Base-by-base conservation (phyloP, 805 yeast genomes). In the Lachancea kluyveri region DNA sequence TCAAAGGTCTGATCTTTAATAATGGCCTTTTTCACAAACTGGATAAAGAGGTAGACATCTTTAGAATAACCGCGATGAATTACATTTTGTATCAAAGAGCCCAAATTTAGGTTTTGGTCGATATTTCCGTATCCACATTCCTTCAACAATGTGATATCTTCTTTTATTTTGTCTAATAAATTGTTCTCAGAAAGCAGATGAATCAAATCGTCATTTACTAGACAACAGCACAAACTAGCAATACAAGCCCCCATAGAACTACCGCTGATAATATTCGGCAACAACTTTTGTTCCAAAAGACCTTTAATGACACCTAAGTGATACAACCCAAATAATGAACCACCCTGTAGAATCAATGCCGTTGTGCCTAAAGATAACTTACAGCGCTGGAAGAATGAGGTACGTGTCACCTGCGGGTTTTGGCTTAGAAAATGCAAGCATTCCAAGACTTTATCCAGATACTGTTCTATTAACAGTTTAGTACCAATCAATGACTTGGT, bases 191-290 rank as follows among this genome's bases (percentile, higher is more conserved):
- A 57, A 12, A 77, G 53, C 8, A 68, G 59, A 4, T 54, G 60
- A 1, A 60, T 58, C 5, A 88, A 59, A 44, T 85, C 92, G 2
- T 70, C 71, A 32, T 79, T 83, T 3, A 74, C 67, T 39, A 82
- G 62, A 8, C 85, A 74, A 48, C 96, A 86, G 1, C 82, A 83
- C 21, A 86, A 63, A 0, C 94, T 77, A 0, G 95, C 97, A 12
- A 88, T 87, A 2, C 88, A 79, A 0, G 97, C 94, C 1, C 98
- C 98, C 39, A 86, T 82, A 0, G 96, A 92, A 36, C 88, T 81
- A 0, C 98, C 98, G 5, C 90, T 83, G 14, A 90, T 75, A 2
- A 92, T 82, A 24, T 81, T 63, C 0, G 98, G 98, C 31, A 92
- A 63, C 22, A 88, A 60, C 1, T 82, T 79, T 41, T 80, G 77